phyloP scores from a whole-genome alignment of 176 grass and related monocot genomes.

The Triticum timopheevii region DNA sequence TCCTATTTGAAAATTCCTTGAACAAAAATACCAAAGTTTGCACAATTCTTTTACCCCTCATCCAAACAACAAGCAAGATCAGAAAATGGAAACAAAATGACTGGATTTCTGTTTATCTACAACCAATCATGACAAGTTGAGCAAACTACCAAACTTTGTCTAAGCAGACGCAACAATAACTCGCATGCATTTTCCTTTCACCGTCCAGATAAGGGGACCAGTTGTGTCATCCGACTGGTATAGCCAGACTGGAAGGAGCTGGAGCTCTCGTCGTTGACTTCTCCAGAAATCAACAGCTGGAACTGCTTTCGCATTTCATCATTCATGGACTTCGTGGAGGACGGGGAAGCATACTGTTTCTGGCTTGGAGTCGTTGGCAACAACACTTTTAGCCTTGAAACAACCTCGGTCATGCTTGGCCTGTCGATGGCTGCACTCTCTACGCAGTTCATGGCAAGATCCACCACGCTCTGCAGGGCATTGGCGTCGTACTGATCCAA shows the following conservation, averaged over 20 bases:
- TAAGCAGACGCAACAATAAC: not conserved
- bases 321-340: not conserved
- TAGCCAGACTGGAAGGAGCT: not conserved
- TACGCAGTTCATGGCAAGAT: conserved; percentile 4
- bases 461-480: not conserved
- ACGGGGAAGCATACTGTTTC: not conserved
- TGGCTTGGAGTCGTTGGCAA: not conserved
- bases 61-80: not conserved
- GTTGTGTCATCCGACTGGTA: not conserved
- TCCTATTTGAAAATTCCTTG: not conserved
- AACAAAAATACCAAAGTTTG: not conserved
- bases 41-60: not conserved
- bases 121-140: not conserved
- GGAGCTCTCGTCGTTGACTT: not conserved
- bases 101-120: not conserved
- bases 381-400: not conserved
- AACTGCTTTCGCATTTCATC: not conserved
- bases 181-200: not conserved
- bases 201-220: not conserved
- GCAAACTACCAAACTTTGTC: not conserved
- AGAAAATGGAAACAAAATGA: not conserved
- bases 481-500: not conserved
- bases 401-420: not conserved
- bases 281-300: not conserved
- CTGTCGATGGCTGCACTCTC: not conserved